phyloP scores from a whole-genome alignment of 352 stramenopile genomes.

The Globisporangium perplexum region DNA sequence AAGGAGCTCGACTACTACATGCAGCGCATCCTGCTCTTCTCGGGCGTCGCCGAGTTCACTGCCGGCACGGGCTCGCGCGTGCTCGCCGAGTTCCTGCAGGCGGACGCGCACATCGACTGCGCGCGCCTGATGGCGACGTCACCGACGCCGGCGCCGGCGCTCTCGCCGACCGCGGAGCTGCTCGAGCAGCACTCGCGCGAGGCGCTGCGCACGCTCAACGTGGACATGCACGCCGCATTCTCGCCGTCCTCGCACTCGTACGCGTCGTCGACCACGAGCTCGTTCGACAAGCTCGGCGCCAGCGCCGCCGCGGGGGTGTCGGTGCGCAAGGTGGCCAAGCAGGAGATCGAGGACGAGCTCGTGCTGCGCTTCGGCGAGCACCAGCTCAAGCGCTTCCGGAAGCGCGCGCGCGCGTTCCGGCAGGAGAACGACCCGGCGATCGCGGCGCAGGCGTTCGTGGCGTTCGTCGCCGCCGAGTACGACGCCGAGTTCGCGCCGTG shows the following conservation, averaged over 20 bases:
- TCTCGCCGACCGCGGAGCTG: slow-evolving; percentile 12
- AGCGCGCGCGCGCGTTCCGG: slow-evolving; percentile 52
- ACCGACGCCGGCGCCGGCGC: slow-evolving; percentile 11
- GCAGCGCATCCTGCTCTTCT: slow-evolving; percentile 76
- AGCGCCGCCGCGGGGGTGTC: slow-evolving; percentile 1
- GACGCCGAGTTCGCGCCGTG: slow-evolving; percentile 49
- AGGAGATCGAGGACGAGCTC: slow-evolving; percentile 70
- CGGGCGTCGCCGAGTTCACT: slow-evolving; percentile 57
- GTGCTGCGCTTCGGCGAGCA: slow-evolving; percentile 36
- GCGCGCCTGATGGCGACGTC: slow-evolving; percentile 16
- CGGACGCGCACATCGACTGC: slow-evolving; percentile 42
- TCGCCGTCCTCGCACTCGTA: slow-evolving; percentile 16
- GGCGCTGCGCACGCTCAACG: slow-evolving; percentile 27
- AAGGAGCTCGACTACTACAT: slow-evolving; percentile 82
- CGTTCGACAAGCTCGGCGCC: slow-evolving; percentile 13
- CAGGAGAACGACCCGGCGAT: slow-evolving; percentile 62
- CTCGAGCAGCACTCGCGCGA: slow-evolving; percentile 10
- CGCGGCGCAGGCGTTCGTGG: slow-evolving; percentile 39
- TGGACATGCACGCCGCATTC: slow-evolving; percentile 30
- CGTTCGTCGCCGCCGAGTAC: slow-evolving; percentile 46
- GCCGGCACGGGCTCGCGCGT: slow-evolving; percentile 41
- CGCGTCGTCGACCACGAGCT: slow-evolving; percentile 14
- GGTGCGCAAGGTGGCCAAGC: slow-evolving; percentile 35
- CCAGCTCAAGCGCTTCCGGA: slow-evolving; percentile 66
- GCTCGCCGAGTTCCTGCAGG: slow-evolving; percentile 59